These are phyloP conservation scores for Xylaria sp. DNA, from an alignment of 2,329 filamentous ascomycete species.

Conservation along the genomic window DNA sequence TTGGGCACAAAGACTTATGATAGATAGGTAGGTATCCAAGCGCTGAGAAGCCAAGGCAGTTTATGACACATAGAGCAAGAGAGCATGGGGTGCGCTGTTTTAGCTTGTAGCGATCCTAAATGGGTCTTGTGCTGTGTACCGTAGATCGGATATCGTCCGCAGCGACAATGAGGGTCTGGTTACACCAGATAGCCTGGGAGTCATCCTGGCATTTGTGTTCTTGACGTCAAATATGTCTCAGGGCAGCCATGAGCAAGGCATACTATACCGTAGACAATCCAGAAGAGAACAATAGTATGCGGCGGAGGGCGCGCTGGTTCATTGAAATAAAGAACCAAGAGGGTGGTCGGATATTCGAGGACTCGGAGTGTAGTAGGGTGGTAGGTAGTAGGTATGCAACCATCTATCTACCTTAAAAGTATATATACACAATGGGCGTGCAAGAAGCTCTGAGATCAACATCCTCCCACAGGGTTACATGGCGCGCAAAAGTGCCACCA, in stretches of 20 bases:
- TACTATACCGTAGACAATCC: not conserved
- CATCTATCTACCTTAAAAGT: not conserved
- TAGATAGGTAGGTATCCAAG: not conserved
- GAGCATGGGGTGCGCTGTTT: slow-evolving; percentile 8
- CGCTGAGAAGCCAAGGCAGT: not conserved
- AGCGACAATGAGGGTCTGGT: slow-evolving; percentile 10
- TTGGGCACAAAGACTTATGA: slow-evolving; percentile 1
- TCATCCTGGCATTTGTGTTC: slow-evolving; percentile 20
- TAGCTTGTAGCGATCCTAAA: slow-evolving; percentile 2
- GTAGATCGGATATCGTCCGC: slow-evolving; percentile 14
- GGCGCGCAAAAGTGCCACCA: slow-evolving; percentile 35
- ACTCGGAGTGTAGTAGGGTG: slow-evolving; percentile 2
- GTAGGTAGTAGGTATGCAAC: slow-evolving; percentile 3
- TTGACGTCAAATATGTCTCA: slow-evolving; percentile 19
- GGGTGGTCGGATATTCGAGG: slow-evolving; percentile 30
- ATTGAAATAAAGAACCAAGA: slow-evolving; percentile 3
- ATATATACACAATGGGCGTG: not conserved
- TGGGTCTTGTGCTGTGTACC: slow-evolving; percentile 7
- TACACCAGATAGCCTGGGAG: slow-evolving; percentile 27
- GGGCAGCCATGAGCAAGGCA: slow-evolving; percentile 18
- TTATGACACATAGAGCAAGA: slow-evolving; percentile 2
- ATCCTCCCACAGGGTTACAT: slow-evolving; percentile 37
- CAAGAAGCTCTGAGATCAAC: slow-evolving; percentile 32
- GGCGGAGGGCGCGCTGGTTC: slow-evolving; percentile 13
- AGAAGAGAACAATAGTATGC: slow-evolving; percentile 3